phyloP scores from a whole-genome alignment of 345 rosid species.

The Moricandia moricandioides region DNA sequence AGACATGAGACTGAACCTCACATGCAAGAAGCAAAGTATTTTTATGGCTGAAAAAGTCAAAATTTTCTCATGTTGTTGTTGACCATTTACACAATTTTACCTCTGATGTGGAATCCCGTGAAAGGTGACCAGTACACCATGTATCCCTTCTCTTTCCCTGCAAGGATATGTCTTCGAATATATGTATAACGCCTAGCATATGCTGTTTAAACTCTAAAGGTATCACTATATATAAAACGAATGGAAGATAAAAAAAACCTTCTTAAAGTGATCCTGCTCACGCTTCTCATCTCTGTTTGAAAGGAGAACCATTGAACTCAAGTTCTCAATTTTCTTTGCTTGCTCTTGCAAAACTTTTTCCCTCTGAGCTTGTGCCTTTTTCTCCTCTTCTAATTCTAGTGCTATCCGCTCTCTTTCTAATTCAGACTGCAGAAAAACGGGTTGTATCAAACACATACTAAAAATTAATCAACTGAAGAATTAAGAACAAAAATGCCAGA shows the following conservation, averaged over 20 bases:
- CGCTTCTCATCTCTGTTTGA: conserved; percentile 75
- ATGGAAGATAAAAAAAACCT: conserved; percentile 48
- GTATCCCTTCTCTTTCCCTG: conserved; percentile 91
- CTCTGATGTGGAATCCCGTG: conserved; percentile 45
- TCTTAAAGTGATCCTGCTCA: conserved; percentile 50
- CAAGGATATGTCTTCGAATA: conserved; percentile 5
- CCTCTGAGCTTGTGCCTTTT: conserved; percentile 86
- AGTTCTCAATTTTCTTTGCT: conserved; percentile 80
- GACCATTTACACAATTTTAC: conserved; percentile 13
- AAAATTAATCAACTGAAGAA: conserved; percentile 8
- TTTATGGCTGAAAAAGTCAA: conserved; percentile 17
- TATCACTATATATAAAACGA: neutral
- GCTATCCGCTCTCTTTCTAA: conserved; percentile 89
- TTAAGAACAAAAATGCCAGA: conserved; percentile 31
- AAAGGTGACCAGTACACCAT: conserved; percentile 77
- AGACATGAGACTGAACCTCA: conserved; percentile 48
- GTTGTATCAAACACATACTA: neutral
- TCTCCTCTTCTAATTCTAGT: conserved; percentile 94
- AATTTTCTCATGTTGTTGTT: neutral
- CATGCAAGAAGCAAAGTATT: conserved; percentile 12
- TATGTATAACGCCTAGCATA: neutral
- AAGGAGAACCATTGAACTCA: conserved; percentile 83
- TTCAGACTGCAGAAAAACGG: conserved; percentile 58
- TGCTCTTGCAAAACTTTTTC: conserved; percentile 91
- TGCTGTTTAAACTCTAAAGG: neutral